Evolutionary conservation across 768 basidiomycete genomes (phyloP).

Genomic region (Hygrophoropsis aurantiaca): DNA sequence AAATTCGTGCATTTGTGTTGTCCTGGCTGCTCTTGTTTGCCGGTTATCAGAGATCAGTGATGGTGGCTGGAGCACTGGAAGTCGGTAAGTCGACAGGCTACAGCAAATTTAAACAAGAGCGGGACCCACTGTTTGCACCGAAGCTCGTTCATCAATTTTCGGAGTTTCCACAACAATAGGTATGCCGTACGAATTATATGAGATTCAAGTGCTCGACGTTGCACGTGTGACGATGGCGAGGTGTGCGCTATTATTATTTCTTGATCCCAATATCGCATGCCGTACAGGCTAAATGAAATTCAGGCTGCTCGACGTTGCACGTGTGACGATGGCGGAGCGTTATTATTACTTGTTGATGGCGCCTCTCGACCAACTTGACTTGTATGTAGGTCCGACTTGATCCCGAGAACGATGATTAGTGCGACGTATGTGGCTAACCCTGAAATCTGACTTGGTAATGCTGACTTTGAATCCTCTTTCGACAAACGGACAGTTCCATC

Average conservation of each 20-base stretch:
- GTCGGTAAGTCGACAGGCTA: not conserved
- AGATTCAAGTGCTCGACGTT: constrained; percentile 18
- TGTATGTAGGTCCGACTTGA: constrained; percentile 2
- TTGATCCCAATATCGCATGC: not conserved
- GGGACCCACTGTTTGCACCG: not conserved
- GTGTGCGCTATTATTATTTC: not conserved
- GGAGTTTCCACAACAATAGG: not conserved
- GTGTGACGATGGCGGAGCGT: constrained; percentile 22
- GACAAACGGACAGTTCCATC: too few relatives aligned
- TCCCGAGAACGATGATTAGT: too few relatives aligned
- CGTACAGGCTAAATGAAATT: not conserved
- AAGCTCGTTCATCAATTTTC: not conserved
- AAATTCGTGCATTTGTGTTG: too few relatives aligned
- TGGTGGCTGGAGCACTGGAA: not conserved
- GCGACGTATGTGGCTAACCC: too few relatives aligned
- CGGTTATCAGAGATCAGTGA: not conserved
- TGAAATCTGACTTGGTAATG: too few relatives aligned
- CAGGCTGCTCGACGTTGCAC: constrained; percentile 25
- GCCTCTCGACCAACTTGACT: not conserved
- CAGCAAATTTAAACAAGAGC: not conserved
- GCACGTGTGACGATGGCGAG: constrained; percentile 27
- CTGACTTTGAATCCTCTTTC: too few relatives aligned
- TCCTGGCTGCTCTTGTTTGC: too few relatives aligned
- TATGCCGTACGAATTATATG: not conserved
- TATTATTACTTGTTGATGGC: not conserved